These are phyloP conservation scores for Pyrenochaeta sp. DNA, from an alignment of 2,329 filamentous ascomycete species.

Conservation along the genomic window DNA sequence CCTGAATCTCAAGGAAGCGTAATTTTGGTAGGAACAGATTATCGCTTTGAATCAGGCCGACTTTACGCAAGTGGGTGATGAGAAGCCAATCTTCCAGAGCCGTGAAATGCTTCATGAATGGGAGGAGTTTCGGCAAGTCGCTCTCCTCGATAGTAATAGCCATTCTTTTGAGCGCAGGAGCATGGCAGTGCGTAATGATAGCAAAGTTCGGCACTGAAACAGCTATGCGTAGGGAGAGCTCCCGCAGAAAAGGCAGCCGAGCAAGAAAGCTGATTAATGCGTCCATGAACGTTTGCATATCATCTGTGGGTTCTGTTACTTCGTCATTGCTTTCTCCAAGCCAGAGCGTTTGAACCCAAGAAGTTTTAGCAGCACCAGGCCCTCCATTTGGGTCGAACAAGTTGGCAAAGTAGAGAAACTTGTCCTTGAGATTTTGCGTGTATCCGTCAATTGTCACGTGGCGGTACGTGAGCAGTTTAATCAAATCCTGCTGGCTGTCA, in stretches of 20 bases:
- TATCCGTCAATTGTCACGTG: background rate
- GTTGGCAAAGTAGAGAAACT: background rate
- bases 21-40: background rate
- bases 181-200: constrained; percentile 1
- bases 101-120: constrained; percentile 1
- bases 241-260: background rate
- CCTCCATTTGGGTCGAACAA: background rate
- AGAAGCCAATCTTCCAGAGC: constrained; percentile 1
- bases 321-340: background rate
- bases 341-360: constrained; percentile 4
- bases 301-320: background rate
- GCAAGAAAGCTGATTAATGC: background rate
- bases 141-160: background rate
- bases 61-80: background rate
- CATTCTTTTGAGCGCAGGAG: background rate
- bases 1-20: background rate
- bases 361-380: background rate
- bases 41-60: too few species aligned
- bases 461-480: constrained; percentile 3
- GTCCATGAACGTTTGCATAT: background rate
- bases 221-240: background rate
- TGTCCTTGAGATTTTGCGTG: background rate
- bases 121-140: background rate
- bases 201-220: background rate
- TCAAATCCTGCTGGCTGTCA: constrained; percentile 5